Conservation (phyloP, 169 alveolate genomes). For the Eimeria brunetti region DNA sequence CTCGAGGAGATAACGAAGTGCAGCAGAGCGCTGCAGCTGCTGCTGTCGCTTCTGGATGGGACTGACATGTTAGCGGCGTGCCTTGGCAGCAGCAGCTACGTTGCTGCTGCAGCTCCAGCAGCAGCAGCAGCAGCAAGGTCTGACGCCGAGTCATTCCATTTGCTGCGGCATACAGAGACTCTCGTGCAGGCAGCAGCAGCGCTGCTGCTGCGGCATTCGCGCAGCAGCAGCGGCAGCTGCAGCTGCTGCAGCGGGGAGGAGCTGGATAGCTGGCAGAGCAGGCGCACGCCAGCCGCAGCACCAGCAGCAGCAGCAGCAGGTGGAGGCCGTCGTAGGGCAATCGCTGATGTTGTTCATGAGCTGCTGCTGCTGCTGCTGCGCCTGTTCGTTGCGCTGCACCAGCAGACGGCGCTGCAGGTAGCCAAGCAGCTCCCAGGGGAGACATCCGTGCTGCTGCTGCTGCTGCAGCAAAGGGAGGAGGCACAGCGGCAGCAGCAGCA, state of each 20-base stretch:
- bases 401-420: slow-evolving; percentile 35
- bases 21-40: slow-evolving; percentile 51
- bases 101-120: background rate
- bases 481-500: slow-evolving; percentile 58
- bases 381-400: slow-evolving; percentile 44
- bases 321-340: background rate
- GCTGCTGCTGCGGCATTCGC: slow-evolving; percentile 22
- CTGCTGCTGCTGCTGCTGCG: slow-evolving; percentile 68
- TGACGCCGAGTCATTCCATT: background rate
- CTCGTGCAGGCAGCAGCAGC: slow-evolving; percentile 17
- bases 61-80: background rate
- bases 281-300: slow-evolving; percentile 27
- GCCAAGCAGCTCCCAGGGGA: slow-evolving; percentile 45
- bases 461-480: slow-evolving; percentile 58
- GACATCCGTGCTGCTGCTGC: slow-evolving; percentile 54
- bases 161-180: background rate
- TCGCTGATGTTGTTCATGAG: slow-evolving; percentile 9
- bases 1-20: slow-evolving; percentile 23
- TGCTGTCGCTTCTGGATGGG: slow-evolving; percentile 44
- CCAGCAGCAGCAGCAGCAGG: slow-evolving; percentile 20
- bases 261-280: slow-evolving; percentile 1
- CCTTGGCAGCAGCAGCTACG: slow-evolving; percentile 14
- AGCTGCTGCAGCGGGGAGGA: slow-evolving; percentile 27
- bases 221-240: slow-evolving; percentile 23
- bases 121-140: slow-evolving; percentile 14